Evolutionary conservation across 2,329 filamentous ascomycete genomes (phyloP), one percentile per base, ranked within the genome.

Genomic region (Neurospora crassa): DNA sequence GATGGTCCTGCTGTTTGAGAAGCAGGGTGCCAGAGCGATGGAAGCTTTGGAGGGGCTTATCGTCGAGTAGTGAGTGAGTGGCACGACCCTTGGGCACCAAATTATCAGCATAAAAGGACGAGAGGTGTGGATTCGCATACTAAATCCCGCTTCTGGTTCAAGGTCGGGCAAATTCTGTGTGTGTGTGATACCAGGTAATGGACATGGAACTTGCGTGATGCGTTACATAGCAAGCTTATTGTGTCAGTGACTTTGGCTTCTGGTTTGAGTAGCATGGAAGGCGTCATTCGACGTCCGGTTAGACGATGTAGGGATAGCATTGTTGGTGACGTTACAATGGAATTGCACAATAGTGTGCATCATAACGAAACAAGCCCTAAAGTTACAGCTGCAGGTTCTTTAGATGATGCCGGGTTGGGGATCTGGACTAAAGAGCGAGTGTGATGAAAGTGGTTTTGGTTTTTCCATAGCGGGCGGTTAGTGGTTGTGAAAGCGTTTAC

Each of bases 1-100:
- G 37, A 88, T 97, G 80, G 93, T 99, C 5, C 87, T 86, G 72
- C 84, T 88, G 10, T 98, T 98, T 79, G 95, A 98, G 82, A 89
- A 84, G 72, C 90, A 98, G 81, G 95, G 94, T 0, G 87, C 86
- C 20, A 88, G 89, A 77, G 96, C 94, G 0, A 90, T 97, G 87
- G 86, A 85, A 68, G 87, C 88, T 6, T 82, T 99, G 70, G 93
- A 96, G 80, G 91, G 90, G 1, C 83, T 97, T 72, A 84, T 91
- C 69, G 83, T 84, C 1, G 86, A 87, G n/a, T 74, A 69, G 71
- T 6, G 40, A 14, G 47, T 14, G 16, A 53, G 20, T 53, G 47
- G 47, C 12, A 53, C n/a, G 5, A 14, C 5, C 14, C 3, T 24
- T 24, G 45, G 45, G 45, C 5, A 24, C 20, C 20, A 14, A 24